Conservation (phyloP, 108 stramenopile genomes). For the Nitzschia sp. region DNA sequence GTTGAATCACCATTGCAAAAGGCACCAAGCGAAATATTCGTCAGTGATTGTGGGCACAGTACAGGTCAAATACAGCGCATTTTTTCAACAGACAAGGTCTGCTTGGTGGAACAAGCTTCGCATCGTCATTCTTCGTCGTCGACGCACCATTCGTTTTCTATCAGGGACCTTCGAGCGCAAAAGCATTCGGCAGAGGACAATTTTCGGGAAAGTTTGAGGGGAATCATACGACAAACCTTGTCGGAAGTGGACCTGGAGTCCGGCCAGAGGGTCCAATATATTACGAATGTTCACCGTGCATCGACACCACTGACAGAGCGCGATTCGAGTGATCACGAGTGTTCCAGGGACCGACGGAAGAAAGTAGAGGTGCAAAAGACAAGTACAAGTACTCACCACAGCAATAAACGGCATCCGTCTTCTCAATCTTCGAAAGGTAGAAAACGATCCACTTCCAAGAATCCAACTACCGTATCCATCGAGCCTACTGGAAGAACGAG, state of each 20-base stretch:
- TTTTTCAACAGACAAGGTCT: background rate
- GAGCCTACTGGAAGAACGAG: no score
- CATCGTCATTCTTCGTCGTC: background rate
- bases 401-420: background rate
- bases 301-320: background rate
- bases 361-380: background rate
- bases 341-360: background rate
- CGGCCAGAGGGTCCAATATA: background rate
- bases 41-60: background rate
- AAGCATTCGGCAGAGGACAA: slow-evolving; percentile 1
- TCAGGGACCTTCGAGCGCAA: background rate
- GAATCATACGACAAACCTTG: background rate
- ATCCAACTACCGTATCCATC: no score
- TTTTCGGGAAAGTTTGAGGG: background rate
- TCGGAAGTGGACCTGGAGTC: background rate
- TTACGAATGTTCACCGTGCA: background rate
- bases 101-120: no score
- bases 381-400: background rate
- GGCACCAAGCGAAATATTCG: background rate
- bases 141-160: background rate
- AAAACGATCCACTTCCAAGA: background rate
- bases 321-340: background rate
- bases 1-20: background rate
- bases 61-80: background rate
- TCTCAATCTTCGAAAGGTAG: background rate